Percentiles rank a stretch among this genome's conserved stretches.
Evolutionary conservation across 2,329 filamentous ascomycete species (phyloP).

Genomic region (Pyrenophora teres): DNA sequence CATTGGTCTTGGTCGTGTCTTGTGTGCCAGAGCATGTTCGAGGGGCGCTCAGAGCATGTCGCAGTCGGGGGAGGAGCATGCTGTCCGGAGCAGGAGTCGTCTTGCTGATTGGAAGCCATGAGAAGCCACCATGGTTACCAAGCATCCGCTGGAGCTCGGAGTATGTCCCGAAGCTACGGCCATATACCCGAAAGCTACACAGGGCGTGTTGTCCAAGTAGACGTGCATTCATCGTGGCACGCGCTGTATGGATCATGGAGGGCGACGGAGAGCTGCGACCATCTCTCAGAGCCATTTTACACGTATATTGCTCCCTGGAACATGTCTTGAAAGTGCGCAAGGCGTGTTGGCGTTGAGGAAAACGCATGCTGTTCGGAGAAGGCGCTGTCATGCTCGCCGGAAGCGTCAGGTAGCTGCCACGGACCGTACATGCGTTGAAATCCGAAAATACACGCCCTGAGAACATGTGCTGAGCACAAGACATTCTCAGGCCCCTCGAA

Average conservation of each 20-base stretch:
- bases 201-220: too few species aligned
- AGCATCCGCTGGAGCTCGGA: too few species aligned
- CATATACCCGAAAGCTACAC: too few species aligned
- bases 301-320: too few species aligned
- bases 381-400: slow-evolving; percentile 1
- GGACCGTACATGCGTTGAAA: background rate
- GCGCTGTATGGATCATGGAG: background rate
- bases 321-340: too few species aligned
- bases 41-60: background rate
- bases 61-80: too few species aligned
- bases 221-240: background rate
- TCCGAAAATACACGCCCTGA: background rate
- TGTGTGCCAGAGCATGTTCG: background rate
- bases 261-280: background rate
- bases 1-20: background rate
- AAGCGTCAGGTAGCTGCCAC: background rate
- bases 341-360: too few species aligned
- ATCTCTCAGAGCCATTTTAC: too few species aligned
- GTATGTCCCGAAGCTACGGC: too few species aligned
- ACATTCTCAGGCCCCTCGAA: slow-evolving; percentile 17
- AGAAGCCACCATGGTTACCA: too few species aligned
- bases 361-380: background rate
- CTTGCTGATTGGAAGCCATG: too few species aligned
- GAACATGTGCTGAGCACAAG: background rate
- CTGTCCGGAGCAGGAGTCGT: too few species aligned